Conservation (phyloP, 164 flowering plant genomes). For the Magnolia changhungtana region DNA sequence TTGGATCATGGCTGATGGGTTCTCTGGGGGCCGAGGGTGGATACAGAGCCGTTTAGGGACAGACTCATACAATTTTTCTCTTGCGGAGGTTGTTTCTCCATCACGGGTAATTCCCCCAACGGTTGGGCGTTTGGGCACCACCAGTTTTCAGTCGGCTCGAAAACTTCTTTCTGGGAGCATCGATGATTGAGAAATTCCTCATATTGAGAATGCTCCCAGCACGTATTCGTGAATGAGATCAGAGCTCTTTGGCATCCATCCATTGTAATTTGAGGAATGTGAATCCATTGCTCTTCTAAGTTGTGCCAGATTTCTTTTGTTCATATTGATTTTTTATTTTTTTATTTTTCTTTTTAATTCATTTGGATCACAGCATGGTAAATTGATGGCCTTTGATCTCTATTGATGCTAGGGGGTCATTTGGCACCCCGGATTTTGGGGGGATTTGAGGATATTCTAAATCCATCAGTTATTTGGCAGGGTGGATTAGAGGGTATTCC, state of each 20-base stretch:
- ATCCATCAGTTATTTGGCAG: no score
- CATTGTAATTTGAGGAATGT: slow-evolving; percentile 13
- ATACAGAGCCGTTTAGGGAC: slow-evolving; percentile 80
- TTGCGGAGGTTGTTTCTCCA: slow-evolving; percentile 73
- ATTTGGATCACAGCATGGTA: no score
- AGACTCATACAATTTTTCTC: slow-evolving; percentile 65
- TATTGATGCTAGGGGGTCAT: no score
- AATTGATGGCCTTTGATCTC: no score
- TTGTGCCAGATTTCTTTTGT: neutral
- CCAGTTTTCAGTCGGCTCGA: slow-evolving; percentile 25
- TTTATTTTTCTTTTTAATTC: neutral
- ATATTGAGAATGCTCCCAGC: slow-evolving; percentile 2
- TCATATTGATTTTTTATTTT: neutral
- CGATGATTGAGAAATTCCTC: slow-evolving; percentile 17
- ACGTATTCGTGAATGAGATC: slow-evolving; percentile 9
- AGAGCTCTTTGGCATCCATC: neutral
- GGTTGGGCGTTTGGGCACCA: slow-evolving; percentile 51
- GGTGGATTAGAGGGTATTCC: no score
- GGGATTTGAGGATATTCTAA: no score
- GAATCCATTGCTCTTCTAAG: neutral
- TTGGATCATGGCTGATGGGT: slow-evolving; percentile 84
- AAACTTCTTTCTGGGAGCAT: slow-evolving; percentile 62
- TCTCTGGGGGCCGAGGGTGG: slow-evolving; percentile 90
- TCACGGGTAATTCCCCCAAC: slow-evolving; percentile 67
- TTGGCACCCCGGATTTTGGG: no score